These are phyloP conservation scores for Saccharomyces kudriavzevii DNA, from an alignment of 805 yeast genomes.

Conservation along the genomic window DNA sequence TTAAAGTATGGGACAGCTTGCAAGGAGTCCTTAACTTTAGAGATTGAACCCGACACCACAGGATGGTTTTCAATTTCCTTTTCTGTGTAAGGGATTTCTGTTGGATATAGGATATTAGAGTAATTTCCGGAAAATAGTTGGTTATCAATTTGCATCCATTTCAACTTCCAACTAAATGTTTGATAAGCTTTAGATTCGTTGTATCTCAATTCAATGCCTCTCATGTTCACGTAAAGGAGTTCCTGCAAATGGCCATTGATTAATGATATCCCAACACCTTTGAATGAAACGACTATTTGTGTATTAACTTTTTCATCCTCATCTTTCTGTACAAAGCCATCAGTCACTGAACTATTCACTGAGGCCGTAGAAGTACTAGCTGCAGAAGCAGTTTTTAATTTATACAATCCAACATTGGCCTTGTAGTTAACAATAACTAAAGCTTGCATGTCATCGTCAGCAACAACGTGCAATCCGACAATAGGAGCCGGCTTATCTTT, in stretches of 20 bases:
- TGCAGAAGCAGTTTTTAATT: constrained; percentile 30
- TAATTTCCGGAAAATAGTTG: constrained; percentile 80
- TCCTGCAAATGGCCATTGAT: constrained; percentile 68
- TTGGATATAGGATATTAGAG: constrained; percentile 85
- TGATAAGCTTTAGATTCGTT: constrained; percentile 81
- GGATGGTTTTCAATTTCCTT: constrained; percentile 86
- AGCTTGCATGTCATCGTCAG: constrained; percentile 93
- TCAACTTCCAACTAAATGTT: constrained; percentile 67
- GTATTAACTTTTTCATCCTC: constrained; percentile 32
- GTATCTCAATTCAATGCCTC: constrained; percentile 74
- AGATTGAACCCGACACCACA: constrained; percentile 74
- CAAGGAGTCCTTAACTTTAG: constrained; percentile 76
- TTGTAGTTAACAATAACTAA: constrained; percentile 78
- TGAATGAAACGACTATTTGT: constrained; percentile 52
- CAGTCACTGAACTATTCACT: constrained; percentile 29
- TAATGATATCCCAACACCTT: constrained; percentile 83
- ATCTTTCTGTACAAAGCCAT: constrained; percentile 45
- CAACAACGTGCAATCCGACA: constrained; percentile 85
- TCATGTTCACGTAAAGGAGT: constrained; percentile 69
- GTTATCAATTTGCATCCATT: constrained; percentile 94
- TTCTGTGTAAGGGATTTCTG: constrained; percentile 75
- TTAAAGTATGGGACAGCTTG: constrained; percentile 88
- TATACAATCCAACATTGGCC: constrained; percentile 68
- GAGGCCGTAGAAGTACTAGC: constrained; percentile 27
- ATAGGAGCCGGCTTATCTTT: constrained; percentile 38